A percentile compares a stretch with the other conserved stretches of the same genome.
phyloP scores from a whole-genome alignment of 2,329 filamentous ascomycete genomes.

The Pseudogymnoascus sp. region DNA sequence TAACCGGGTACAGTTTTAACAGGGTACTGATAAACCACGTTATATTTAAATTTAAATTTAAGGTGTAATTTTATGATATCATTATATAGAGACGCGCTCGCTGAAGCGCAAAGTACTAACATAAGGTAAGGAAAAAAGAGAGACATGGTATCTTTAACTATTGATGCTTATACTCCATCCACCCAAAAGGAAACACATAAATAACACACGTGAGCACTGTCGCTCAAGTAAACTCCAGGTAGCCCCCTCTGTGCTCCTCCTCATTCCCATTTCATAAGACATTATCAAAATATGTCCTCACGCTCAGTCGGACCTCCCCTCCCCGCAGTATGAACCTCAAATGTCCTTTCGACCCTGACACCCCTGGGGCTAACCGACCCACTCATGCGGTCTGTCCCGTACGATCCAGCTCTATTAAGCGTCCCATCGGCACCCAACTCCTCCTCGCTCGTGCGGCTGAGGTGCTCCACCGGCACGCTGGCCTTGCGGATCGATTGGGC shows the following conservation, averaged over 20 bases:
- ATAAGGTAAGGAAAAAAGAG: not conserved
- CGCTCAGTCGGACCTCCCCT: not conserved
- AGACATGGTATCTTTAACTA: slow-evolving; percentile 5
- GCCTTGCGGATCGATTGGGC: not conserved
- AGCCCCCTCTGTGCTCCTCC: not conserved
- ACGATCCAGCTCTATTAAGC: not conserved
- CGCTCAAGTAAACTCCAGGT: not conserved
- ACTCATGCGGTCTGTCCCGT: not conserved
- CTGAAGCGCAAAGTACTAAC: not conserved
- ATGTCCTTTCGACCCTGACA: not conserved
- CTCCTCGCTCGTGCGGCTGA: not conserved
- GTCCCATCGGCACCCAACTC: not conserved
- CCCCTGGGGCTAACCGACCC: not conserved
- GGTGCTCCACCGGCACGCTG: not conserved
- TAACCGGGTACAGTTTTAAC: too few species aligned
- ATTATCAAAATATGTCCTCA: not conserved
- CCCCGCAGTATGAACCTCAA: not conserved
- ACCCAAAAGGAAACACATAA: not conserved
- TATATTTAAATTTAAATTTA: not conserved
- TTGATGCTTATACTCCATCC: not conserved
- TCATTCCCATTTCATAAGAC: not conserved
- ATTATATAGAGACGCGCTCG: not conserved
- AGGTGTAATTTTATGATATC: not conserved
- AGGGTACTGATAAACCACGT: too few species aligned
- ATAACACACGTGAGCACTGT: not conserved